Conservation (phyloP, 2,329 filamentous ascomycete species). For the Waltergamsia citrina region DNA sequence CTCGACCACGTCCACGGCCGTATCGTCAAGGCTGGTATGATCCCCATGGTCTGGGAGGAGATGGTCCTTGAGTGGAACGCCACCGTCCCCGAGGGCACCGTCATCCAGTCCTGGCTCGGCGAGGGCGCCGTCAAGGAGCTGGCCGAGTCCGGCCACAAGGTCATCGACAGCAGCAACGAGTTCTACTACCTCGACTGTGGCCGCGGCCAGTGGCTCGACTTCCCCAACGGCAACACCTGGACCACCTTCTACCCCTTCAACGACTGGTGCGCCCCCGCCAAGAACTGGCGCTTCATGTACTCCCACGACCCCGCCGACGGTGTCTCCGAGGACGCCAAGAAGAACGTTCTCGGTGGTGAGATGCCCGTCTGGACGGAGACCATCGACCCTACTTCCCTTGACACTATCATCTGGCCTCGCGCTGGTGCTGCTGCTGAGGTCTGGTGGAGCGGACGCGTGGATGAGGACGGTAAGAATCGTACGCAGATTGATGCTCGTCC, state of each 20-base stretch:
- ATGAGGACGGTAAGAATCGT: constrained; percentile 57
- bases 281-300: constrained; percentile 78
- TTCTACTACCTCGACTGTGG: constrained; percentile 83
- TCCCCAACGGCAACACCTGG: constrained; percentile 45
- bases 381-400: constrained; percentile 65
- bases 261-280: constrained; percentile 73
- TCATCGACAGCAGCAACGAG: constrained; percentile 67
- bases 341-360: constrained; percentile 73
- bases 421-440: constrained; percentile 67
- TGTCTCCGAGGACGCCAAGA: constrained; percentile 49
- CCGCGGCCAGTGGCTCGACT: constrained; percentile 70
- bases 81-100: constrained; percentile 57
- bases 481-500: constrained; percentile 62
- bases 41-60: constrained; percentile 82
- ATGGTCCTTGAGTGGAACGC: constrained; percentile 73
- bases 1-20: constrained; percentile 60
- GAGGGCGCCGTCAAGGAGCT: constrained; percentile 50
- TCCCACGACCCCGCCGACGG: constrained; percentile 63
- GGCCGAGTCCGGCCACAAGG: constrained; percentile 56
- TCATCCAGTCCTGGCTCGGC: constrained; percentile 73
- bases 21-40: constrained; percentile 53
- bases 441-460: constrained; percentile 66
- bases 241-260: constrained; percentile 55
- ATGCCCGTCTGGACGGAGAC: constrained; percentile 75
- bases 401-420: constrained; percentile 70